Evolutionary conservation across 2,329 filamentous ascomycete species (phyloP).

Genomic region (Penicillium sclerotigenum): DNA sequence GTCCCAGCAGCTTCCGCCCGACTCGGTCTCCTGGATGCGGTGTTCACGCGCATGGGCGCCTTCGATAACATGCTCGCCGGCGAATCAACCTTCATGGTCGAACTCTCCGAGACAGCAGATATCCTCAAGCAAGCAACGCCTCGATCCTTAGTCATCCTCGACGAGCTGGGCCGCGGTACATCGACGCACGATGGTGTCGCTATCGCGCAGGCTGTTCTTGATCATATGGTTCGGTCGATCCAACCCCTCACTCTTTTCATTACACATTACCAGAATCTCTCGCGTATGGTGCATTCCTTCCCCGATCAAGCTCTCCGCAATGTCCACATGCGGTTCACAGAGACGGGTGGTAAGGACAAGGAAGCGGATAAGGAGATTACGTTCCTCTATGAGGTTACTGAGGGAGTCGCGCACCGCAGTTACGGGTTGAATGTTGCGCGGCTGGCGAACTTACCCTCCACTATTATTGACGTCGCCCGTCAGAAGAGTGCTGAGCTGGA

Average conservation of each 20-base stretch:
- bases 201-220: conserved; percentile 87
- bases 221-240: conserved; percentile 73
- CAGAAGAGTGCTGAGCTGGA: conserved; percentile 78
- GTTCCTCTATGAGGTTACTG: conserved; percentile 87
- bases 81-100: conserved; percentile 97
- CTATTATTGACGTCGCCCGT: conserved; percentile 75
- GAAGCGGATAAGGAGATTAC: conserved; percentile 80
- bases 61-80: conserved; percentile 94
- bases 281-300: conserved; percentile 69
- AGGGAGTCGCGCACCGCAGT: conserved; percentile 87
- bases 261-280: conserved; percentile 90
- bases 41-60: conserved; percentile 93
- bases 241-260: conserved; percentile 87
- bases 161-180: conserved; percentile 91
- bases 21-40: conserved; percentile 82
- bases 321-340: conserved; percentile 89
- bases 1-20: conserved; percentile 74
- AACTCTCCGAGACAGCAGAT: conserved; percentile 85
- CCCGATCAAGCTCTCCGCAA: conserved; percentile 67
- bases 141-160: conserved; percentile 81
- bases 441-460: conserved; percentile 73
- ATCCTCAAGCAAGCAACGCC: conserved; percentile 87
- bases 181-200: conserved; percentile 94
- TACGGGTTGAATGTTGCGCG: conserved; percentile 93
- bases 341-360: conserved; percentile 50